Conservation (phyloP, 352 stramenopile genomes). For the Thalassiosira hispida region DNA sequence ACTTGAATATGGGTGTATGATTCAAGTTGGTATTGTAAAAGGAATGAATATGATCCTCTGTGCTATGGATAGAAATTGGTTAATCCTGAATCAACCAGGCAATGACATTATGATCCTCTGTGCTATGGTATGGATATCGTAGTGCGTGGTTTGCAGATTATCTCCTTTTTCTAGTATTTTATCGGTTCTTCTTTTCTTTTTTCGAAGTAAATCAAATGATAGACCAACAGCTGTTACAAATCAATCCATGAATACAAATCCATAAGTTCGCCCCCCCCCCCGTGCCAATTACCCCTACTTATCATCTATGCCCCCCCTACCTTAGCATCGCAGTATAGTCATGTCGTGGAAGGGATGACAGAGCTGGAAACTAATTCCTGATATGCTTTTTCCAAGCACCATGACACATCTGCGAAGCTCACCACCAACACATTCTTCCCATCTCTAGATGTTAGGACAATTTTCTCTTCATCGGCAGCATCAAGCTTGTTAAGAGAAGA, state of each 20-base stretch:
- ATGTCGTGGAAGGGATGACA: constrained; percentile 33
- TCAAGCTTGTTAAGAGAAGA: constrained; percentile 90
- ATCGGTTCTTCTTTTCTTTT: constrained; percentile 1
- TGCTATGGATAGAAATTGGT: too few species aligned
- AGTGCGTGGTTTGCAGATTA: background rate
- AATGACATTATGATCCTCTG: too few species aligned
- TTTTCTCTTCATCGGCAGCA: constrained; percentile 86
- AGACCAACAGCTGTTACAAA: background rate
- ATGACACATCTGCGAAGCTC: constrained; percentile 86
- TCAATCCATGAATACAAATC: background rate
- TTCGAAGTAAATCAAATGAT: background rate
- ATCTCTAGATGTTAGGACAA: constrained; percentile 87
- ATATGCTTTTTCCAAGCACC: constrained; percentile 84
- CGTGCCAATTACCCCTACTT: too few species aligned
- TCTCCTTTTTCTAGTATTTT: constrained; percentile 10
- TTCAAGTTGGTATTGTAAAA: background rate
- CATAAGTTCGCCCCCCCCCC: background rate
- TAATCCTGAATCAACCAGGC: too few species aligned
- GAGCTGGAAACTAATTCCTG: constrained; percentile 73
- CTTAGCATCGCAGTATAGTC: background rate
- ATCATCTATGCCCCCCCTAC: too few species aligned
- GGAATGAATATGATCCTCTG: too few species aligned
- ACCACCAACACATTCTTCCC: constrained; percentile 88
- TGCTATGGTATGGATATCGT: too few species aligned
- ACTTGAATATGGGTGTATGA: background rate